Base-by-base conservation (phyloP, 495 filamentous ascomycete genomes). In the Trichoderma virens region DNA sequence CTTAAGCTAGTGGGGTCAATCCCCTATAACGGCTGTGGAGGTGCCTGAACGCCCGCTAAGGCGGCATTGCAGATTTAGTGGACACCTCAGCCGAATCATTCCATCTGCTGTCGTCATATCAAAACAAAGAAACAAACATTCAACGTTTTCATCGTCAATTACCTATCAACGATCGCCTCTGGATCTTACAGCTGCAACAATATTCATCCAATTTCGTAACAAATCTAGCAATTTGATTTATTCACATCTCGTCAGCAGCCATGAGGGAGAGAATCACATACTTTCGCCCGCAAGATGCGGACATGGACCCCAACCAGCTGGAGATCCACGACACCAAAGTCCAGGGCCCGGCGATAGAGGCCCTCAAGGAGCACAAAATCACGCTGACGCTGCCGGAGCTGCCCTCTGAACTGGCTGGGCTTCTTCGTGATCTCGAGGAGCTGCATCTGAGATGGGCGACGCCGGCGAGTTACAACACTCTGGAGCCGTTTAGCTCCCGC, bases 231-330 rank as follows among this genome's bases (percentile, higher is more conserved):
- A n/a, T n/a, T n/a, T n/a, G n/a, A n/a, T n/a, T n/a, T n/a, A n/a
- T n/a, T n/a, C n/a, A n/a, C n/a, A n/a, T n/a, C n/a, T n/a, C n/a
- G 28, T 5, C 59, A 3, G 13, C 62, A 30, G 63, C 59, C 61
- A 98, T 98, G 93, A 88, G 88, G 68, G 87, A 91, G 77, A 83
- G 93, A 73, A 87, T 91, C 61, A 97, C 93, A 23, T 96, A 86
- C 72, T 70, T 96, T 62, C 87, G 91, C 59, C 79, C 79, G 45
- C 71, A 83, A 32, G 79, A 85, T 25, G 78, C 87, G 51, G 80
- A 80, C 1, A 81, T 92, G 23, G 81, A 86, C 23, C 84, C 86
- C 0, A 73, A 86, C 18, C 80, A 84, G 59, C 74, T 90, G 62
- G 71, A 79, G 0, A 69, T 93, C 25, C 73, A 73, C 5, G 69